Conservation (phyloP, 108 stramenopile genomes). For the Hondaea fermentalgiana region DNA sequence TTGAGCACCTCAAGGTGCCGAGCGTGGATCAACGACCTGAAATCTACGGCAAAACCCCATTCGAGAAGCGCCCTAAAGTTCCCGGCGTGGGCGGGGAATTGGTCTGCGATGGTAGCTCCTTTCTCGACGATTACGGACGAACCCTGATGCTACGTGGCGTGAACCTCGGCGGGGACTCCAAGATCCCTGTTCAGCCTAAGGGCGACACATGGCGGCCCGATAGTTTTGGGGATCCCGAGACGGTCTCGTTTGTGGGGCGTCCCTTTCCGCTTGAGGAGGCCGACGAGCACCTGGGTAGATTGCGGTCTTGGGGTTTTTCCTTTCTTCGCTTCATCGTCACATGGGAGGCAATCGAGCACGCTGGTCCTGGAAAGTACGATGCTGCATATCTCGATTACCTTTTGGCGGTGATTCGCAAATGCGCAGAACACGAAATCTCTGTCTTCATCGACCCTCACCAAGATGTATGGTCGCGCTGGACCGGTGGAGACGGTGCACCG, state of each 20-base stretch:
- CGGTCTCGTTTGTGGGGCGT: constrained; percentile 35
- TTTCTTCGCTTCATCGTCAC: constrained; percentile 33
- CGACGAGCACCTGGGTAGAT: constrained; percentile 25
- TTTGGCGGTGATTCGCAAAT: neutral
- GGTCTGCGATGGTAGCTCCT: neutral
- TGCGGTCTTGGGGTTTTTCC: constrained; percentile 28
- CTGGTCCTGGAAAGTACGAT: constrained; percentile 37
- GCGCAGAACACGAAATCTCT: constrained; percentile 23
- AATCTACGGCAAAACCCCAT: neutral
- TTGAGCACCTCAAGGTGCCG: neutral
- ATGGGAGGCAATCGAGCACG: constrained; percentile 47
- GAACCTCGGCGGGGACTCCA: constrained; percentile 39
- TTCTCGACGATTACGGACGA: constrained; percentile 27
- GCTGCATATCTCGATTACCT: constrained; percentile 35
- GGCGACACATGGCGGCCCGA: neutral
- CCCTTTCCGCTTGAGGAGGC: constrained; percentile 41
- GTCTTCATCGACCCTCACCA: constrained; percentile 45
- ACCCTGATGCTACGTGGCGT: constrained; percentile 35
- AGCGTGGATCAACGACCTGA: neutral
- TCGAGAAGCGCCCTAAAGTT: neutral
- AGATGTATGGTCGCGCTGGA: constrained; percentile 50
- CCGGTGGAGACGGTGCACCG: constrained; percentile 44
- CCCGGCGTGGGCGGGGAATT: neutral
- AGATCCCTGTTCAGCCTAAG: constrained; percentile 20
- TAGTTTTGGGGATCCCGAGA: neutral